Conservation (phyloP, 352 stramenopile genomes). For the Pythium graminicola region DNA sequence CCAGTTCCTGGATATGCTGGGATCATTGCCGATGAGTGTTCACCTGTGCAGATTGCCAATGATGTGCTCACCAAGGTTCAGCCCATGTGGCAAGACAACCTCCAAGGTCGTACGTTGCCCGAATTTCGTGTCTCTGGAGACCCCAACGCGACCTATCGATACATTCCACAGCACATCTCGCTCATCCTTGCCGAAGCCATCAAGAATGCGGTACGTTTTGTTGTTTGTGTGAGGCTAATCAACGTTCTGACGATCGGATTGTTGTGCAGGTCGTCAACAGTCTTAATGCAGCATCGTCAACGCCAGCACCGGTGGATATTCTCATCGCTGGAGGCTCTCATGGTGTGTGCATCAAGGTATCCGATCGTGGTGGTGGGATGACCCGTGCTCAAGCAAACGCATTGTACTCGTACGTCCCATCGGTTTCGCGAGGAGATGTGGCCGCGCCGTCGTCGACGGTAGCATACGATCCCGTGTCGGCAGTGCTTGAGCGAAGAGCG, state of each 20-base stretch:
- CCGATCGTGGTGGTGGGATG: slow-evolving; percentile 65
- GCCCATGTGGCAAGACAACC: slow-evolving; percentile 48
- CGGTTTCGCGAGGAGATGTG: neutral
- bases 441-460: slow-evolving; percentile 1
- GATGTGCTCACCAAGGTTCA: slow-evolving; percentile 47
- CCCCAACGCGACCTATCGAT: slow-evolving; percentile 54
- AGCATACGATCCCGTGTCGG: slow-evolving; percentile 64
- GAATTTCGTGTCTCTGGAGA: slow-evolving; percentile 57
- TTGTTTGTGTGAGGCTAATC: neutral
- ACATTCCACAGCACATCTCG: slow-evolving; percentile 78
- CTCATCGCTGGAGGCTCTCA: slow-evolving; percentile 57
- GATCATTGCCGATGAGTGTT: slow-evolving; percentile 60
- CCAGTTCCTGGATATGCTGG: slow-evolving; percentile 48
- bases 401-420: slow-evolving; percentile 48
- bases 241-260: neutral
- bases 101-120: slow-evolving; percentile 39
- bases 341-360: slow-evolving; percentile 78
- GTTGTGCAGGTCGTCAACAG: slow-evolving; percentile 45
- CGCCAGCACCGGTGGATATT: slow-evolving; percentile 50
- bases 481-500: slow-evolving; percentile 57
- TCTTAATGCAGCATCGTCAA: slow-evolving; percentile 25
- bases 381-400: slow-evolving; percentile 66
- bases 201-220: slow-evolving; percentile 55
- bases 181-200: slow-evolving; percentile 76
- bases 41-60: slow-evolving; percentile 56